Base-by-base conservation (phyloP, 1,284 basidiomycete genomes). In the Violaceomyces palustris region DNA sequence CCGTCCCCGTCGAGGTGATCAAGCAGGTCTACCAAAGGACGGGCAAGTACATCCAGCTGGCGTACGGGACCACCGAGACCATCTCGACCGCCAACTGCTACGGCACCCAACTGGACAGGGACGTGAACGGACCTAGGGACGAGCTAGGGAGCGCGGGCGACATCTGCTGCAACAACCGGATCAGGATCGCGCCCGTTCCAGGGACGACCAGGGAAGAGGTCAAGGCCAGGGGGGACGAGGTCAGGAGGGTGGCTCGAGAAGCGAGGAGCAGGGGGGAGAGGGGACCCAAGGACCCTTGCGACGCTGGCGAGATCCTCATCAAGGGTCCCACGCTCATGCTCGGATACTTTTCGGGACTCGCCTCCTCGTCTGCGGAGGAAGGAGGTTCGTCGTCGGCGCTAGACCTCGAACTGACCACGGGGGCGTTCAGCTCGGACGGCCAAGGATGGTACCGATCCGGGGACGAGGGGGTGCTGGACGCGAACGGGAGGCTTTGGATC, bases 1-100 rank as follows among this genome's bases (percentile, higher is more conserved):
- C 74, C 0, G 57, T 75, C 6, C 64, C 72, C 0, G 50, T 62
- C 10, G 67, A 67, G 21, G 67, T 75, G 24, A 72, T 76, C 25
- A 45, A 59, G 28, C 59, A 61, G 29, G 72, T 76, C 2, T 74
- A 67, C 50, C 57, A 74, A 31, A 59, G 74, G 0, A 68, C 69
- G 7, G 67, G 67, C 11, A 69, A 74, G 35, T 51, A 72, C 26
- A 65, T 75, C 35, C 68, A 70, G 39, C 66, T 73, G 14, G 61
- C 52, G 6, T 64, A 58, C 37, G 63, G 63, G 1, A 56, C 60
- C 27, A 65, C 61, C 18, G 63, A 65, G 42, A 58, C 61, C 1
- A 44, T 42, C 34, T 56, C 60, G 3, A 57, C 46, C 15, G 33
- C 45, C 11, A 52, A 65, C 31, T 45, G 50, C 4, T 32, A 44